phyloP scores from a whole-genome alignment of 805 yeast genomes.

The Saturnispora besseyi region DNA sequence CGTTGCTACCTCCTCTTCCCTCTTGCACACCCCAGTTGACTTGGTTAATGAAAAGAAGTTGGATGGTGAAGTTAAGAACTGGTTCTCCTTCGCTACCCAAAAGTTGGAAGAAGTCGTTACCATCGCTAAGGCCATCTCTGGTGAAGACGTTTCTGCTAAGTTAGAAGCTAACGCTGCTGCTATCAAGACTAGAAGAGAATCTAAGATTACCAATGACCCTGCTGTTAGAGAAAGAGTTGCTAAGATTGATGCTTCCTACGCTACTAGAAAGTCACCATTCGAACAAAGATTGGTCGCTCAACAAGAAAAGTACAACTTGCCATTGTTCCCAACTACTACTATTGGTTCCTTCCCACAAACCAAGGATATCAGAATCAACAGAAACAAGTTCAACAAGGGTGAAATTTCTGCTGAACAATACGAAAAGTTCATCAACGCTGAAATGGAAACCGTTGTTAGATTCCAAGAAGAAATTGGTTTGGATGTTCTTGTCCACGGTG shows the following conservation, averaged over 20 bases:
- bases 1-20: slow-evolving; percentile 93
- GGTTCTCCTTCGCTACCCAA: slow-evolving; percentile 98
- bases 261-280: slow-evolving; percentile 83
- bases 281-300: slow-evolving; percentile 81
- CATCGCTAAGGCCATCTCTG: slow-evolving; percentile 80
- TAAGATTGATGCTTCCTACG: slow-evolving; percentile 61
- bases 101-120: slow-evolving; percentile 86
- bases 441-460: slow-evolving; percentile 90
- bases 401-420: slow-evolving; percentile 90
- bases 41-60: slow-evolving; percentile 86
- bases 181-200: slow-evolving; percentile 74
- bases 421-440: slow-evolving; percentile 93
- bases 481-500: slow-evolving; percentile 99
- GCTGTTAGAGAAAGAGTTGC: slow-evolving; percentile 84
- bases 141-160: slow-evolving; percentile 70
- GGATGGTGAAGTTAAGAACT: slow-evolving; percentile 85
- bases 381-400: slow-evolving; percentile 98
- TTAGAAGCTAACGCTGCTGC: slow-evolving; percentile 83
- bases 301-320: slow-evolving; percentile 81
- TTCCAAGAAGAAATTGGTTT: slow-evolving; percentile 99
- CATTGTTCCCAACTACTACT: slow-evolving; percentile 99
- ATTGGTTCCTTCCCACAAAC: slow-evolving; percentile 99
- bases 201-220: slow-evolving; percentile 84
- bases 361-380: slow-evolving; percentile 95
- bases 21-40: slow-evolving; percentile 98